Percentiles rank a stretch among this genome's conserved stretches.
phyloP scores from a whole-genome alignment of 2,329 filamentous ascomycete genomes.

The Fusarium nanum region DNA sequence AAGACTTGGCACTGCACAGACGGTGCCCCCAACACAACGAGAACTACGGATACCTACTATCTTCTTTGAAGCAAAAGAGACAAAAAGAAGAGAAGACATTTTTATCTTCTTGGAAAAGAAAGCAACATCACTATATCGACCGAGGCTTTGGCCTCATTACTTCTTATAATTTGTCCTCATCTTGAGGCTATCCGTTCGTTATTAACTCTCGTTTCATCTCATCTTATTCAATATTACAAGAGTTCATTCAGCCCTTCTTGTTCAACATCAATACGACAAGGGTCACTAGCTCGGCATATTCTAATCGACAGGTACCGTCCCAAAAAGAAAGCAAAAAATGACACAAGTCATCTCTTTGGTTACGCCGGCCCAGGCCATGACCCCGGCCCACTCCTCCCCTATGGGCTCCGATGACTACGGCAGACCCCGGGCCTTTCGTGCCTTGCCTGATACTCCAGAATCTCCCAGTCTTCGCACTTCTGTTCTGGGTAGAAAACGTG shows the following conservation, averaged over 20 bases:
- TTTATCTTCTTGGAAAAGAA: not conserved
- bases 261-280: constrained; percentile 16
- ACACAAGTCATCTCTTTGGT: constrained; percentile 48
- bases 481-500: constrained; percentile 55
- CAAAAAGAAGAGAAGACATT: constrained; percentile 13
- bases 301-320: constrained; percentile 17
- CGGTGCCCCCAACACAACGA: constrained; percentile 30
- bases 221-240: constrained; percentile 1
- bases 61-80: constrained; percentile 27
- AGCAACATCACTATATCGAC: not conserved
- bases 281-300: constrained; percentile 15
- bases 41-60: constrained; percentile 4
- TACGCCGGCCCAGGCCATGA: constrained; percentile 42
- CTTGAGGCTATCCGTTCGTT: constrained; percentile 3
- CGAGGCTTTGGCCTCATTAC: constrained; percentile 12
- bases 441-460: constrained; percentile 38
- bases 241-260: constrained; percentile 3
- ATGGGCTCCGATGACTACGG: constrained; percentile 42
- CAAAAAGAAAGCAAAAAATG: constrained; percentile 39
- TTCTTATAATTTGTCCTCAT: constrained; percentile 9
- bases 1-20: constrained; percentile 39
- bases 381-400: constrained; percentile 43
- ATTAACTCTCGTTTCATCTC: constrained; percentile 10
- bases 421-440: constrained; percentile 34
- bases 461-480: constrained; percentile 44